These are phyloP conservation scores for Hyaloscypha hepaticicola DNA, from an alignment of 495 filamentous ascomycete species.

Conservation along the genomic window DNA sequence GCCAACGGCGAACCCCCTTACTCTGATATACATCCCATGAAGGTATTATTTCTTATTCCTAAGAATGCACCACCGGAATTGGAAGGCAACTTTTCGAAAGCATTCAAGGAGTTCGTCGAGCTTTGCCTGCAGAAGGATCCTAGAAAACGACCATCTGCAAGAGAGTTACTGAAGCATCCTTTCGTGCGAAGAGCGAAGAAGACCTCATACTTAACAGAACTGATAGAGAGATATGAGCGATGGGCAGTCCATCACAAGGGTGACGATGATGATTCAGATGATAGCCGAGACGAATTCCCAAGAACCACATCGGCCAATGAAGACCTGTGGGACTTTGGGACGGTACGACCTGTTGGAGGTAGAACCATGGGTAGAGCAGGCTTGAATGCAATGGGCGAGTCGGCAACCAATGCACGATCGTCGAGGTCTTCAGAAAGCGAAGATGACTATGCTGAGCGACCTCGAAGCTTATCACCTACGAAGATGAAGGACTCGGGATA, in stretches of 20 bases:
- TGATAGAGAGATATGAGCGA: slow-evolving; percentile 85
- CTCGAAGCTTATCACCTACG: slow-evolving; percentile 38
- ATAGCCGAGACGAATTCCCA: slow-evolving; percentile 41
- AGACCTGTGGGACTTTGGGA: slow-evolving; percentile 96
- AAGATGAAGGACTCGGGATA: slow-evolving; percentile 40
- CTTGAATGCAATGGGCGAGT: slow-evolving; percentile 69
- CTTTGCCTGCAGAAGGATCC: slow-evolving; percentile 85
- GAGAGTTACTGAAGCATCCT: slow-evolving; percentile 82
- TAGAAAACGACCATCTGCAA: slow-evolving; percentile 80
- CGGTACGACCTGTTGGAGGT: slow-evolving; percentile 68
- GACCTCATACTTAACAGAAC: slow-evolving; percentile 84
- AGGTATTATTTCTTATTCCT: slow-evolving; percentile 93
- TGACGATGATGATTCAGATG: slow-evolving; percentile 60
- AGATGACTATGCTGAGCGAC: slow-evolving; percentile 49
- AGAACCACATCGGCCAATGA: slow-evolving; percentile 53
- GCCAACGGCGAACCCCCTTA: slow-evolving; percentile 94
- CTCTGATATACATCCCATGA: slow-evolving; percentile 98
- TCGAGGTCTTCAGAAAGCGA: slow-evolving; percentile 44
- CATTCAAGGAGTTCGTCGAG: slow-evolving; percentile 94
- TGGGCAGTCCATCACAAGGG: slow-evolving; percentile 73
- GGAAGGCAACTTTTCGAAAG: slow-evolving; percentile 81
- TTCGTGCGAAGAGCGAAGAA: slow-evolving; percentile 90
- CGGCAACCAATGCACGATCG: slow-evolving; percentile 65
- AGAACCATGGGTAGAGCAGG: slow-evolving; percentile 47
- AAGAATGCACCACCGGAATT: slow-evolving; percentile 86